Evolutionary conservation across 352 stramenopile genomes (phyloP), one percentile per base, ranked within the genome.

Genomic region (Phytophthora ramorum): DNA sequence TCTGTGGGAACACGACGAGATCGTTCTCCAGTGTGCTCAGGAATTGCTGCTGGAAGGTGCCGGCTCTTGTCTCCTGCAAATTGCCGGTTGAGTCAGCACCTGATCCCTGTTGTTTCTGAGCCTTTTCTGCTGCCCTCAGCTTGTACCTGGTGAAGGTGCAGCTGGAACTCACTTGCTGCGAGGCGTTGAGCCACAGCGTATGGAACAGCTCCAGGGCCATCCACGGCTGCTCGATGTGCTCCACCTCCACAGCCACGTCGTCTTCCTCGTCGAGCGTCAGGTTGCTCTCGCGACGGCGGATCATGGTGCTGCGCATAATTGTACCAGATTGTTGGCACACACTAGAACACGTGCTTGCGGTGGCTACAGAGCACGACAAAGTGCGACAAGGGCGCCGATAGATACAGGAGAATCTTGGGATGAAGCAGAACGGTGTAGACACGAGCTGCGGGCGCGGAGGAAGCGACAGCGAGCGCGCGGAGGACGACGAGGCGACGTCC

Each of bases 261-360:
- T 76, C 76, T n/a, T 87, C 78, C n/a, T 75, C 66, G 37, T 90
- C 78, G 38, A 93, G 77, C 69, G 82, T 93, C 44, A 93, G 52
- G 57, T 85, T 88, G 63, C 75, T 87, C 68, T 90, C 79, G 20
- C 82, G 82, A n/a, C 85, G 79, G 16, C 71, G 71, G 50, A 76
- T 78, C 59, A 73, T 71, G 26, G 56, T 66, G 17, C 45, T 64
- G 58, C 52, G 65, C 65, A 73, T 68, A 57, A 52, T 69, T 69
- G 59, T 59, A 53, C 45, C 58, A 41, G 26, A 52, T 58, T 30
- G 20, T 0, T 32, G 63, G 63, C 67, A 71, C 63, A 50, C n/a
- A 16, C 20, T 52, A 7, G 16, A 44, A 4, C 4, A 26, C 41
- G 32, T 13, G 17, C 6, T 43, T 20, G 16, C 32, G 38, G 7